Evolutionary conservation across 805 yeast genomes (phyloP).

Genomic region (Yueomyces sinensis): DNA sequence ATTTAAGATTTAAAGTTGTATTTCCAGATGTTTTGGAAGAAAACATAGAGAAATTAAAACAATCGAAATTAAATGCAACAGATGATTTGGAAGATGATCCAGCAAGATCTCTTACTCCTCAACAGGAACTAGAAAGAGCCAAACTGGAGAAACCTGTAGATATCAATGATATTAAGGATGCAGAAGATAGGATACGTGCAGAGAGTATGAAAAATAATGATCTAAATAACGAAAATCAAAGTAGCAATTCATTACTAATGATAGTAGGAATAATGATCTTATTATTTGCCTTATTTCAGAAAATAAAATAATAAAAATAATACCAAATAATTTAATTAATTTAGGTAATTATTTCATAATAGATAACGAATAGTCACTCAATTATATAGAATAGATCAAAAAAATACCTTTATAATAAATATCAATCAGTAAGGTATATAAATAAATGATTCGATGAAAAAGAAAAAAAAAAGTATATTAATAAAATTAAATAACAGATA

Average conservation of each 20-base stretch:
- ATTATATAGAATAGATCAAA: too few relatives aligned
- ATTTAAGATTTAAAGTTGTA: conserved; percentile 42
- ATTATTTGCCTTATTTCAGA: neutral
- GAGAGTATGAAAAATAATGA: neutral
- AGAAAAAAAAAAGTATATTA: too few relatives aligned
- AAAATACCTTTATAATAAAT: too few relatives aligned
- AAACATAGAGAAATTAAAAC: conserved; percentile 15
- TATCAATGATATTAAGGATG: conserved; percentile 35
- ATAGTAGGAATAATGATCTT: neutral
- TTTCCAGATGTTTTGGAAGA: conserved; percentile 54
- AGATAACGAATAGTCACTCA: too few relatives aligned
- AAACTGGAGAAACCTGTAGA: conserved; percentile 22
- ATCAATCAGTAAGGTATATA: too few relatives aligned
- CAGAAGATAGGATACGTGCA: conserved; percentile 58
- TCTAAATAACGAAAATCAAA: too few relatives aligned
- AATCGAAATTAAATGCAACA: conserved; percentile 3
- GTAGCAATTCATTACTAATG: neutral
- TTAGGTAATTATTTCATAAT: too few relatives aligned
- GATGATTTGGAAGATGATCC: conserved; percentile 1
- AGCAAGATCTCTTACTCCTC: conserved; percentile 2
- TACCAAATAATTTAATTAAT: too few relatives aligned
- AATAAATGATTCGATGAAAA: too few relatives aligned
- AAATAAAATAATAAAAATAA: too few relatives aligned
- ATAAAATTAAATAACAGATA: too few relatives aligned
- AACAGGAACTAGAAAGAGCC: conserved; percentile 17